Conservation (phyloP, 441 rosid species). For the Pelargonium cotyledonis region DNA sequence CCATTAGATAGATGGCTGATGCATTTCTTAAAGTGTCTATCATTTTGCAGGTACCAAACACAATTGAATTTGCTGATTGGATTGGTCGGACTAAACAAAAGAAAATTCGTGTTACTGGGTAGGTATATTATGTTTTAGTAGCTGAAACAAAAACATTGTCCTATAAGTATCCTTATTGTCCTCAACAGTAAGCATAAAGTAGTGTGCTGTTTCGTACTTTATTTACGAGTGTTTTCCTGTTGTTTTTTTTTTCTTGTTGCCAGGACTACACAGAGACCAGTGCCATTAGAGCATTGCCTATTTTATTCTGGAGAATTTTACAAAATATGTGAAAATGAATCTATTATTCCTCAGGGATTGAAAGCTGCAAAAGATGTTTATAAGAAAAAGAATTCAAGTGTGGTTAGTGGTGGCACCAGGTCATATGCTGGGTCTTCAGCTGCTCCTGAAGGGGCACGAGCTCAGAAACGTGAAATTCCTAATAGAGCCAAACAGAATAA, state of each 20-base stretch:
- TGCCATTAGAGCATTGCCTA: constrained; percentile 92
- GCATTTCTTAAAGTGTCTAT: constrained; percentile 5
- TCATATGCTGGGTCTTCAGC: constrained; percentile 46
- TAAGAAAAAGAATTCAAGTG: constrained; percentile 61
- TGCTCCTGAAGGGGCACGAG: constrained; percentile 47
- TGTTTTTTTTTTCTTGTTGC: constrained; percentile 18
- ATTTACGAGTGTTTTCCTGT: background rate
- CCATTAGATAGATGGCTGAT: constrained; percentile 1
- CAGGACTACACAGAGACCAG: constrained; percentile 94
- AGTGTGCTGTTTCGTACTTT: constrained; percentile 1
- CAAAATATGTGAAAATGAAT: constrained; percentile 75
- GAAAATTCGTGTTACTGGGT: constrained; percentile 91
- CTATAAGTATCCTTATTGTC: background rate
- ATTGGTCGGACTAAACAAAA: constrained; percentile 95
- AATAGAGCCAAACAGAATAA: constrained; percentile 69
- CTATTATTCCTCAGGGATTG: constrained; percentile 55
- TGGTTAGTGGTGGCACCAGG: constrained; percentile 36
- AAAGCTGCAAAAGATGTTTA: constrained; percentile 72
- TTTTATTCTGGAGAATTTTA: constrained; percentile 86
- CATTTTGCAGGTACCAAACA: constrained; percentile 78
- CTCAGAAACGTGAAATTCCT: constrained; percentile 60
- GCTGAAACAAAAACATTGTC: constrained; percentile 14
- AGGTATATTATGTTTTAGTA: constrained; percentile 26
- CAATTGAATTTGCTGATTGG: constrained; percentile 95
- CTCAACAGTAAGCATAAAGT: background rate